Conservation (phyloP, 1,284 basidiomycete species). For the Singerocomus inundabilis region DNA sequence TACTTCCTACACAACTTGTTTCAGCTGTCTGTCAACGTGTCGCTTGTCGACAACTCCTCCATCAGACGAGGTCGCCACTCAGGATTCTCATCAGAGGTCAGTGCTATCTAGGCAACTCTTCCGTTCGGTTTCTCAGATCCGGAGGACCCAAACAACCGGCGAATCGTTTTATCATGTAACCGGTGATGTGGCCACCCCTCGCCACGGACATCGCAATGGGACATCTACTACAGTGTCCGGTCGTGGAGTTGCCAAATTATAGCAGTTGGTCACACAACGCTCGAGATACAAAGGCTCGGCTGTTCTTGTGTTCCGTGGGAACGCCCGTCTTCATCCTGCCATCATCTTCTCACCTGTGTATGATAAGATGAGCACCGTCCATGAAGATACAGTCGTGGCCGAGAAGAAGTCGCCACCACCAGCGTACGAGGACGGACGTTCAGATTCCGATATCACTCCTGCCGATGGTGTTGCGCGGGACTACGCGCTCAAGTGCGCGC, state of each 20-base stretch:
- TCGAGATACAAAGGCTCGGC: conserved; percentile 21
- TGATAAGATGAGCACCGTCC: conserved; percentile 11
- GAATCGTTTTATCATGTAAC: too few relatives aligned
- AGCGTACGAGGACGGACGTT: conserved; percentile 14
- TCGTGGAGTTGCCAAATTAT: conserved; percentile 4
- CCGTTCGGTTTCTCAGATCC: too few relatives aligned
- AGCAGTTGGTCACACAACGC: not conserved
- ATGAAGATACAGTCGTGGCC: not conserved
- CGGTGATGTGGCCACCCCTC: too few relatives aligned
- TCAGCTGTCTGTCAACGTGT: too few relatives aligned
- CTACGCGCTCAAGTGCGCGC: conserved; percentile 31
- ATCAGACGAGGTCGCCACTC: too few relatives aligned
- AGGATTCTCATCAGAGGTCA: too few relatives aligned
- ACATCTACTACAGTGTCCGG: too few relatives aligned
- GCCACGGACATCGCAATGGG: not conserved
- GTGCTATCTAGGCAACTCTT: too few relatives aligned
- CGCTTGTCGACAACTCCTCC: too few relatives aligned
- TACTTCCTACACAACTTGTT: too few relatives aligned
- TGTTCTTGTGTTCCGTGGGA: conserved; percentile 15
- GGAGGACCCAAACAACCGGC: not conserved
- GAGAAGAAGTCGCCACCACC: conserved; percentile 23
- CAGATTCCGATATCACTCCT: conserved; percentile 1
- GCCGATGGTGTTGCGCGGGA: conserved; percentile 26
- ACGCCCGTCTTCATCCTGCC: conserved; percentile 3
- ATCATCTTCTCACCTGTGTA: not conserved